These are phyloP conservation scores for Anthoceros angustus DNA, from an alignment of 225 moss, liverwort and hornwort genomes.

Conservation along the genomic window DNA sequence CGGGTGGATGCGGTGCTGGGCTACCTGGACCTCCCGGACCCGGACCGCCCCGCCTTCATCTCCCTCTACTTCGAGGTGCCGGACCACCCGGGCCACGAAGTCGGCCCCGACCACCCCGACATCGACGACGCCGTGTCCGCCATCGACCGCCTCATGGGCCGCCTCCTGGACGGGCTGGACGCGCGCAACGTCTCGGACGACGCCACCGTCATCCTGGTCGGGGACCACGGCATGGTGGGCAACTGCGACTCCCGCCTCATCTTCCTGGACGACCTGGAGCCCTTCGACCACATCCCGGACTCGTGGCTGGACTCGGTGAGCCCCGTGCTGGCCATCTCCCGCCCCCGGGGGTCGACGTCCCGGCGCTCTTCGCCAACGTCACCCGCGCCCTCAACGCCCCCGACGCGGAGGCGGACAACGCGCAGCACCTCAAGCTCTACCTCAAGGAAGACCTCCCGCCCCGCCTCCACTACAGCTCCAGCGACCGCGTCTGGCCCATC, in stretches of 20 bases:
- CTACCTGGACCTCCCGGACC: slow-evolving; percentile 47
- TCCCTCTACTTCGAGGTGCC: slow-evolving; percentile 85
- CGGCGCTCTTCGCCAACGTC: slow-evolving; percentile 30
- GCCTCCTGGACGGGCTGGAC: slow-evolving; percentile 48
- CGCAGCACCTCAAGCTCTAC: slow-evolving; percentile 51
- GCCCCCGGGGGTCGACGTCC: slow-evolving; percentile 47
- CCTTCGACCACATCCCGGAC: slow-evolving; percentile 30
- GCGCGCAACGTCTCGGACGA: slow-evolving; percentile 43
- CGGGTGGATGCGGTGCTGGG: slow-evolving; percentile 69
- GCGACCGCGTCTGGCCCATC: slow-evolving; percentile 61
- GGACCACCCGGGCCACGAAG: slow-evolving; percentile 50
- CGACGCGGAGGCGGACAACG: slow-evolving; percentile 52
- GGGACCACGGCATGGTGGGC: slow-evolving; percentile 83
- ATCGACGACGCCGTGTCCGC: slow-evolving; percentile 50
- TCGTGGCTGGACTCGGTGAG: slow-evolving; percentile 48
- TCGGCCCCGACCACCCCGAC: slow-evolving; percentile 69
- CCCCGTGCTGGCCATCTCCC: slow-evolving; percentile 63
- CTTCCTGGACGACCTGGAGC: slow-evolving; percentile 53
- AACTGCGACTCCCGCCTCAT: slow-evolving; percentile 55
- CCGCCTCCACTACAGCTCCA: slow-evolving; percentile 41
- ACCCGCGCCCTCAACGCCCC: slow-evolving; percentile 39
- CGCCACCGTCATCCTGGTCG: slow-evolving; percentile 62
- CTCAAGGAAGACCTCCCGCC: slow-evolving; percentile 86
- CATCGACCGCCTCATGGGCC: slow-evolving; percentile 60
- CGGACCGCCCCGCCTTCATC: slow-evolving; percentile 43